These are phyloP conservation scores for Ceratobasidium sp. DNA, from an alignment of 1,284 basidiomycete species.

Conservation along the genomic window DNA sequence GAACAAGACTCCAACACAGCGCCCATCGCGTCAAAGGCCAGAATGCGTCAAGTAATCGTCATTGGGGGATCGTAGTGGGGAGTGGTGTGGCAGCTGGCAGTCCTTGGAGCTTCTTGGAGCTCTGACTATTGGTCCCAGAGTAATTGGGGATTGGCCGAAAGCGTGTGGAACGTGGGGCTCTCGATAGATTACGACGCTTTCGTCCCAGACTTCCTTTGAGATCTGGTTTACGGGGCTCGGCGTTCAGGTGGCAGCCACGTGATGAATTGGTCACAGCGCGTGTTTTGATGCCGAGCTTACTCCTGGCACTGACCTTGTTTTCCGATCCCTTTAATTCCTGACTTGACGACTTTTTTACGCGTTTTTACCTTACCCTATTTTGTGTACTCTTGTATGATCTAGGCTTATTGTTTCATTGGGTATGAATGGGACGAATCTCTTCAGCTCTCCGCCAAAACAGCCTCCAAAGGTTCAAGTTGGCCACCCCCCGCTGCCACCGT, in stretches of 20 bases:
- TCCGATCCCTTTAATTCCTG: conserved; percentile 37
- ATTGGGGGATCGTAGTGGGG: not conserved
- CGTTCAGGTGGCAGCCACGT: conserved; percentile 7
- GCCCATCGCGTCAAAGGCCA: not conserved
- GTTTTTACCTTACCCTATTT: conserved; percentile 14
- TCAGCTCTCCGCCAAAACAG: conserved; percentile 38
- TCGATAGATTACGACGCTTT: too few species aligned
- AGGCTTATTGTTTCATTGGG: conserved; percentile 30
- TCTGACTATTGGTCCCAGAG: too few species aligned
- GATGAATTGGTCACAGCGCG: conserved; percentile 32
- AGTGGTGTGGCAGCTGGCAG: not conserved
- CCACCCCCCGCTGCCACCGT: conserved; percentile 41
- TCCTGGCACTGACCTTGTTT: conserved; percentile 14
- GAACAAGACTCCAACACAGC: not conserved
- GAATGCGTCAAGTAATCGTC: conserved; percentile 4
- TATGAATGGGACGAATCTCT: conserved; percentile 40
- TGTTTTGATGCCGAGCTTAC: conserved; percentile 36
- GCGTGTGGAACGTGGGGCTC: too few species aligned
- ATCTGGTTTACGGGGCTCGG: too few species aligned
- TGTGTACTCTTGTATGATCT: conserved; percentile 42
- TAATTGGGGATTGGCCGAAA: too few species aligned
- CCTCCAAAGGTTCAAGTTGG: conserved; percentile 42
- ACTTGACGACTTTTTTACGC: conserved; percentile 42
- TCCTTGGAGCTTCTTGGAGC: too few species aligned
- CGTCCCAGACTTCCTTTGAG: too few species aligned